A percentile compares a stretch with the other conserved stretches of the same genome.
These are phyloP conservation scores for Suhomyces sp. DNA, from an alignment of 805 yeast species.

Conservation along the genomic window DNA sequence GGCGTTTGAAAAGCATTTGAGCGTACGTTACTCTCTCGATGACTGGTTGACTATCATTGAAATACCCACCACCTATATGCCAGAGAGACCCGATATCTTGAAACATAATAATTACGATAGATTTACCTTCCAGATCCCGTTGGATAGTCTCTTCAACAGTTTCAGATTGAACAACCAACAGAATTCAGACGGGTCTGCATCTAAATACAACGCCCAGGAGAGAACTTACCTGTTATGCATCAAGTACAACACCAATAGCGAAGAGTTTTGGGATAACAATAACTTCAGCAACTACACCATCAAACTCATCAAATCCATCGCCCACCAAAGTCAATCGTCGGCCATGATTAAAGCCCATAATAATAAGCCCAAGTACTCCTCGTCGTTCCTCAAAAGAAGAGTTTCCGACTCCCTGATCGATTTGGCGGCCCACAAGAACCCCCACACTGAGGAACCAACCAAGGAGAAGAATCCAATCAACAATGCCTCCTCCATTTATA, in stretches of 20 bases:
- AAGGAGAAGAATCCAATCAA: conserved; percentile 7
- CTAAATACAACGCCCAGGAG: conserved; percentile 15
- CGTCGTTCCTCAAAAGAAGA: conserved; percentile 35
- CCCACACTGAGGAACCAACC: background rate
- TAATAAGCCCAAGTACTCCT: conserved; percentile 38
- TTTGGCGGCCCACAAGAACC: conserved; percentile 1
- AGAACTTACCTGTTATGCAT: conserved; percentile 51
- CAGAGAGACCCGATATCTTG: conserved; percentile 53
- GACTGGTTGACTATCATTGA: conserved; percentile 76
- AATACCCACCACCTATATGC: conserved; percentile 59
- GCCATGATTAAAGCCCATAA: conserved; percentile 17
- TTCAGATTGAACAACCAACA: too few relatives aligned
- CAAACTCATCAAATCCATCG: conserved; percentile 32
- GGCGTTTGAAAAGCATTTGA: conserved; percentile 64
- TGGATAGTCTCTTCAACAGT: conserved; percentile 41
- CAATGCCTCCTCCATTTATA: conserved; percentile 7
- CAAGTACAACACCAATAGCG: conserved; percentile 46
- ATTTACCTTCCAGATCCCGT: conserved; percentile 62
- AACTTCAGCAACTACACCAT: conserved; percentile 56
- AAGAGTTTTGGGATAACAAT: conserved; percentile 82
- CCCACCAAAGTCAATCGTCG: background rate
- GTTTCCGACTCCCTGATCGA: conserved; percentile 27
- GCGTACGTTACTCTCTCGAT: conserved; percentile 73
- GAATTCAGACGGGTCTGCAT: conserved; percentile 3
- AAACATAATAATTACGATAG: conserved; percentile 61